phyloP scores from a whole-genome alignment of 257 asterid genomes.

The Ophiorrhiza pumila region DNA sequence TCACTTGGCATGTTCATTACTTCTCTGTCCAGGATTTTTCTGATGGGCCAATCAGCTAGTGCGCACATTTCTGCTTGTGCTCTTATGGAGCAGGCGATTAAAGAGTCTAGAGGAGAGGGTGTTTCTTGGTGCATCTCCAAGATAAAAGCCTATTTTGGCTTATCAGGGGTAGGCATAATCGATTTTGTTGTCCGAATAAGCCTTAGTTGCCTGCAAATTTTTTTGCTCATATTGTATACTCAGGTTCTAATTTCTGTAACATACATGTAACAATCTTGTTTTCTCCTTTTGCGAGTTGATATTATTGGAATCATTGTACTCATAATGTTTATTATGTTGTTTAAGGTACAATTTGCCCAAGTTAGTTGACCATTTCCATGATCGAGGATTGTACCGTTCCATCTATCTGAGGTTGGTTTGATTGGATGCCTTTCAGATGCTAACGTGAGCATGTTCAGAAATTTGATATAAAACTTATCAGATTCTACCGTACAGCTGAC shows the following conservation, averaged over 20 bases:
- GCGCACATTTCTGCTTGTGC: slow-evolving; percentile 95
- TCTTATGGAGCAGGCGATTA: slow-evolving; percentile 76
- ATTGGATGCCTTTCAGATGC: slow-evolving; percentile 14
- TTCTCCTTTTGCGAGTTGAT: not conserved
- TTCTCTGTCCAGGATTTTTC: slow-evolving; percentile 58
- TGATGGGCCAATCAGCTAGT: slow-evolving; percentile 99
- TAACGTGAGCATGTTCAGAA: not conserved
- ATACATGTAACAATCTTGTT: not conserved
- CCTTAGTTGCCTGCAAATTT: not conserved
- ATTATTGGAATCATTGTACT: not conserved
- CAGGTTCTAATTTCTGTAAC: not conserved
- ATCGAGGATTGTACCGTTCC: slow-evolving; percentile 92
- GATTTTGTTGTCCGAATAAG: not conserved
- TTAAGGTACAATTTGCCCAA: slow-evolving; percentile 75
- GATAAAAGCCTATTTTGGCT: slow-evolving; percentile 92
- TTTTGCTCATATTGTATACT: not conserved
- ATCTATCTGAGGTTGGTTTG: slow-evolving; percentile 65
- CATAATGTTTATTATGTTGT: slow-evolving; percentile 4
- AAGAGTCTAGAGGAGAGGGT: slow-evolving; percentile 70
- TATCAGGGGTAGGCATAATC: slow-evolving; percentile 80
- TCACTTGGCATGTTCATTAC: slow-evolving; percentile 4
- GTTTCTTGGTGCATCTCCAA: slow-evolving; percentile 78
- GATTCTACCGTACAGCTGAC: slow-evolving; percentile 10
- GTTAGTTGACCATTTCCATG: slow-evolving; percentile 84
- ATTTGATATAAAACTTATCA: not conserved